A percentile compares a stretch with the other conserved stretches of the same genome.
These are phyloP conservation scores for Plasmodium coatneyi DNA, from an alignment of 169 alveolate species.

Conservation along the genomic window DNA sequence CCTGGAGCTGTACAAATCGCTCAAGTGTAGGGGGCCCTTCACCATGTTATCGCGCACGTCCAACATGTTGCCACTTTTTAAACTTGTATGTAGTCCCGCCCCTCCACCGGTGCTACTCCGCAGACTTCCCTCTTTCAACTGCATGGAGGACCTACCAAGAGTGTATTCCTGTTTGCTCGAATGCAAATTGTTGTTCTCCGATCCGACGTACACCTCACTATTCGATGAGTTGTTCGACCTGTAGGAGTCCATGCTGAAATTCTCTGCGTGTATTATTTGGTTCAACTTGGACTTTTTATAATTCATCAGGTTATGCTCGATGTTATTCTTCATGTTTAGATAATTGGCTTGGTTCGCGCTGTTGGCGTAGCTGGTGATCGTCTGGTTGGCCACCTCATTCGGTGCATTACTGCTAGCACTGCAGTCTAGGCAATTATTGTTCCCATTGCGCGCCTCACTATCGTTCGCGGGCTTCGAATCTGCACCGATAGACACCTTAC, in stretches of 20 bases:
- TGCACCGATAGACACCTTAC: not conserved
- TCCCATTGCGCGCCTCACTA: not conserved
- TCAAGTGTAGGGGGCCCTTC: not conserved
- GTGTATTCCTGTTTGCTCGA: not conserved
- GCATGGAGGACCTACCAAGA: not conserved
- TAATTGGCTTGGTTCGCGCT: conserved; percentile 4
- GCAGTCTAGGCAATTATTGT: not conserved
- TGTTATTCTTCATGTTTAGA: conserved; percentile 38
- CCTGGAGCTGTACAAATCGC: not conserved
- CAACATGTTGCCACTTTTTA: not conserved
- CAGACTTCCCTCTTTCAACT: not conserved
- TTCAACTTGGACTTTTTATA: conserved; percentile 39
- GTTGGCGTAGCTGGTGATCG: not conserved
- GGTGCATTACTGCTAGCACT: not conserved
- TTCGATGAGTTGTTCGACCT: conserved; percentile 2
- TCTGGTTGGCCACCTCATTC: not conserved
- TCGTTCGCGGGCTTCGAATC: not conserved
- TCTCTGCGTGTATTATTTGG: not conserved
- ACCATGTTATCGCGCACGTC: not conserved
- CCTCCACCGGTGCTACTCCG: not conserved
- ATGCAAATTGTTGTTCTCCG: not conserved
- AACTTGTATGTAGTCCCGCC: not conserved
- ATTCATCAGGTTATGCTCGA: conserved; percentile 40
- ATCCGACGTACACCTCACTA: not conserved
- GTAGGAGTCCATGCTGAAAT: not conserved